phyloP scores from a whole-genome alignment of 108 stramenopile species.

The Cafeteria roenbergensis region DNA sequence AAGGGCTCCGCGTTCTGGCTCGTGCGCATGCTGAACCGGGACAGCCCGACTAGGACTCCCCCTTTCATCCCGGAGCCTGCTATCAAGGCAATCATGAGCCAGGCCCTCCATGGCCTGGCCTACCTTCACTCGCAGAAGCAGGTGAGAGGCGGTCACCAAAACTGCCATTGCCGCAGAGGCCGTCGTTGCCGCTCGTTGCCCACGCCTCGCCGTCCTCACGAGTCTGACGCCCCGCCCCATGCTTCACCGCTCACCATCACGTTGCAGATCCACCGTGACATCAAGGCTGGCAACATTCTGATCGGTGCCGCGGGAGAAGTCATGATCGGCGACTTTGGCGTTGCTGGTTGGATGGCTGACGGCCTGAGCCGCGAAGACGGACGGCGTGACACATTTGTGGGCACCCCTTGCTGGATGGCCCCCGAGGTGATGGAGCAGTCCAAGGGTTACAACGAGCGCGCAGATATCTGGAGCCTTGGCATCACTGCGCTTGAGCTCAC shows the following conservation, averaged over 20 bases:
- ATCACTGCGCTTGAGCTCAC: slow-evolving; percentile 96
- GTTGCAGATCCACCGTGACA: slow-evolving; percentile 92
- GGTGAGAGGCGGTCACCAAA: too few relatives aligned
- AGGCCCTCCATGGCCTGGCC: not conserved
- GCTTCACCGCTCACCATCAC: slow-evolving; percentile 73
- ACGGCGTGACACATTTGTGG: slow-evolving; percentile 62
- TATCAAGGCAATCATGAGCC: not conserved
- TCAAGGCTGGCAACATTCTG: slow-evolving; percentile 83
- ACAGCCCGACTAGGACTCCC: not conserved
- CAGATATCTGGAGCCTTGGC: slow-evolving; percentile 92
- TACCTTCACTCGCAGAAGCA: too few relatives aligned
- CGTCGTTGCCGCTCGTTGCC: slow-evolving; percentile 11
- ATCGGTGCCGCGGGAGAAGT: slow-evolving; percentile 44
- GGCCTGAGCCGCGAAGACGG: slow-evolving; percentile 21
- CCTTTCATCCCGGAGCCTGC: not conserved
- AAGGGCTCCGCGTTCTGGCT: slow-evolving; percentile 45
- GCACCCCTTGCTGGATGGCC: slow-evolving; percentile 67
- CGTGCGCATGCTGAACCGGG: slow-evolving; percentile 15
- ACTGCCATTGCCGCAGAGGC: too few relatives aligned
- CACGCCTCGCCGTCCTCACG: slow-evolving; percentile 36
- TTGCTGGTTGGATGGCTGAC: slow-evolving; percentile 26
- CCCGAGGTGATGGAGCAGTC: slow-evolving; percentile 94
- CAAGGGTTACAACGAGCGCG: slow-evolving; percentile 85
- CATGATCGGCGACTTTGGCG: slow-evolving; percentile 52
- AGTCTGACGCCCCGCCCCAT: slow-evolving; percentile 36